Percentiles rank a stretch among this genome's conserved stretches.
Conservation (phyloP, 75 land plant species). For the Adiantum capillusveneris region DNA sequence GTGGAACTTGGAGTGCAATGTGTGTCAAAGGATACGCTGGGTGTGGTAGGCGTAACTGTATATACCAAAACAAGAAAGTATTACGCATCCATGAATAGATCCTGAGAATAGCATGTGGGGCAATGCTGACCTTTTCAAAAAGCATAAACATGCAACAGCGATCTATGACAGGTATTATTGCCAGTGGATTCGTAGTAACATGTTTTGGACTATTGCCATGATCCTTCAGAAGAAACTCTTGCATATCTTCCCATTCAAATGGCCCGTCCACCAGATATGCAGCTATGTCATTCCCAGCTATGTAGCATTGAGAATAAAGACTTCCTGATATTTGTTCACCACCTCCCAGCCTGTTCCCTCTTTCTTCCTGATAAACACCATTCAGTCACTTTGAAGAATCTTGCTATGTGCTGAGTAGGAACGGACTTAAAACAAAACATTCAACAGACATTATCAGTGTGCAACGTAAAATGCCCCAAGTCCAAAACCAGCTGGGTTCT, state of each 20-base stretch:
- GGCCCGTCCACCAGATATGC: slow-evolving; percentile 59
- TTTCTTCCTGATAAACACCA: neutral
- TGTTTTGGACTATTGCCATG: neutral
- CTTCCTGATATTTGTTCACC: slow-evolving; percentile 43
- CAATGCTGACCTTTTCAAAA: slow-evolving; percentile 91
- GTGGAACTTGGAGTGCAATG: slow-evolving; percentile 80
- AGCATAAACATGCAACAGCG: slow-evolving; percentile 81
- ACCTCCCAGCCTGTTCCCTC: slow-evolving; percentile 1
- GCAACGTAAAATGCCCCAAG: slow-evolving; percentile 92
- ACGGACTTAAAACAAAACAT: neutral
- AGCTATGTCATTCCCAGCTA: slow-evolving; percentile 86
- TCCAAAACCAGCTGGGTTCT: slow-evolving; percentile 69
- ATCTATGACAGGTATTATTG: slow-evolving; percentile 56
- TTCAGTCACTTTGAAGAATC: neutral
- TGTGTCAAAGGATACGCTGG: slow-evolving; percentile 77
- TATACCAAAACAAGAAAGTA: neutral
- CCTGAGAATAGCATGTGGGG: too few relatives aligned
- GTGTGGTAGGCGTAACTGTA: slow-evolving; percentile 70
- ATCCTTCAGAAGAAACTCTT: slow-evolving; percentile 5
- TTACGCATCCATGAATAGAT: too few relatives aligned
- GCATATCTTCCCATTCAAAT: slow-evolving; percentile 32
- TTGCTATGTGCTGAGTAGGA: neutral
- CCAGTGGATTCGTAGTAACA: slow-evolving; percentile 8
- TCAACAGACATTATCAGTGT: slow-evolving; percentile 35
- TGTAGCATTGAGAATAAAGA: slow-evolving; percentile 74